Conservation (phyloP, 768 basidiomycete genomes). For the Imleria badia region DNA sequence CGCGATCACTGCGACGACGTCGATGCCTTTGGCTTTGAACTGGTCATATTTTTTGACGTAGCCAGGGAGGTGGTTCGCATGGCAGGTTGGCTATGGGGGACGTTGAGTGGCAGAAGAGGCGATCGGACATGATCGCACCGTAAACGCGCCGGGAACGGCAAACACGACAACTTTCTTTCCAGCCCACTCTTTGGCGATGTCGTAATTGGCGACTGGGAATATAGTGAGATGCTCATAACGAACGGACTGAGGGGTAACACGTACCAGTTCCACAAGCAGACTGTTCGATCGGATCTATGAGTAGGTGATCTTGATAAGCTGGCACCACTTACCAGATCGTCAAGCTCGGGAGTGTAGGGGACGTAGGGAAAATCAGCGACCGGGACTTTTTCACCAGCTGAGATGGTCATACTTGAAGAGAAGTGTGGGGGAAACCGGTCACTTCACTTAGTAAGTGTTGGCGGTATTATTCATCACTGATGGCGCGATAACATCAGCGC, state of each 20-base stretch:
- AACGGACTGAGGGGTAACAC: slow-evolving; percentile 26
- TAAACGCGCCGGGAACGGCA: slow-evolving; percentile 80
- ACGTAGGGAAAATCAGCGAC: slow-evolving; percentile 49
- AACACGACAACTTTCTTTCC: slow-evolving; percentile 81
- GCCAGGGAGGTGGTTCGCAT: slow-evolving; percentile 43
- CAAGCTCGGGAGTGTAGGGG: slow-evolving; percentile 61
- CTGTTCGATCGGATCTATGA: slow-evolving; percentile 31
- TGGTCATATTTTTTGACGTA: slow-evolving; percentile 46
- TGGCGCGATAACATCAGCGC: no score
- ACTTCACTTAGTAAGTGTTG: no score
- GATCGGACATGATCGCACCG: slow-evolving; percentile 39
- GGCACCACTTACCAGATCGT: slow-evolving; percentile 47
- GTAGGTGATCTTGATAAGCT: slow-evolving; percentile 8
- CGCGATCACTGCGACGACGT: slow-evolving; percentile 52
- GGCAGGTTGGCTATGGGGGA: slow-evolving; percentile 39
- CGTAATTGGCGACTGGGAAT: slow-evolving; percentile 48
- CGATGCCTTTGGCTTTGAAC: slow-evolving; percentile 54
- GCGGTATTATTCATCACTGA: no score
- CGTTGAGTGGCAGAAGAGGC: background rate
- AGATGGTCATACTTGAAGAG: slow-evolving; percentile 32
- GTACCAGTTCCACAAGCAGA: slow-evolving; percentile 63
- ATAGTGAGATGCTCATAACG: background rate
- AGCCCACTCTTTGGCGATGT: slow-evolving; percentile 62
- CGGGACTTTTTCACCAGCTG: slow-evolving; percentile 54
- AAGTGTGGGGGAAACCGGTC: no score